These are phyloP conservation scores for Carex littledalei DNA, from an alignment of 176 grass and related monocot genomes.

Conservation along the genomic window DNA sequence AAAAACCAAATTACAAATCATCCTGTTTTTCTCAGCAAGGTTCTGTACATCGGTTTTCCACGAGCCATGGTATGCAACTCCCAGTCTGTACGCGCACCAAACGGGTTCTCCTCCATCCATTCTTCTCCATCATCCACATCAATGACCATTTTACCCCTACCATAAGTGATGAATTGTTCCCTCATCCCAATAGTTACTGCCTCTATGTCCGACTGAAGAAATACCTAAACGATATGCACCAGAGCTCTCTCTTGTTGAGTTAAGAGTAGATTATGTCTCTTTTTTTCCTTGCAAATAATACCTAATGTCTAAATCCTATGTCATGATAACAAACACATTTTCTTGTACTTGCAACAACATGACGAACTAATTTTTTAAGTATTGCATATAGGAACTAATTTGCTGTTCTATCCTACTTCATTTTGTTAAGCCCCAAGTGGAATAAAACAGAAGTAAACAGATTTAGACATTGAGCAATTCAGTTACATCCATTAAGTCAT, in stretches of 20 bases:
- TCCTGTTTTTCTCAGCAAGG: slow-evolving; percentile 61
- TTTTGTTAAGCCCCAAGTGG: not conserved
- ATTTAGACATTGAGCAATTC: not conserved
- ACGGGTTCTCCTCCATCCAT: slow-evolving; percentile 52
- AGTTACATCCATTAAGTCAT: not conserved
- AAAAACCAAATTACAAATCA: slow-evolving; percentile 12
- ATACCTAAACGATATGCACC: slow-evolving; percentile 47
- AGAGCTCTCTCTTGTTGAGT: not conserved
- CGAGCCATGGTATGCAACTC: slow-evolving; percentile 67
- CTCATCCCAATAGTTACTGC: slow-evolving; percentile 54
- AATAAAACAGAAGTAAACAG: not conserved
- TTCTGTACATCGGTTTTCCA: slow-evolving; percentile 77
- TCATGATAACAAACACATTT: not conserved
- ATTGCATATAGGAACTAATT: not conserved
- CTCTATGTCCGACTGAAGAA: slow-evolving; percentile 77
- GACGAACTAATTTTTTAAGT: not conserved
- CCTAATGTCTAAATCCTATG: not conserved
- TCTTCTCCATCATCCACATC: slow-evolving; percentile 37
- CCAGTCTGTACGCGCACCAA: slow-evolving; percentile 64
- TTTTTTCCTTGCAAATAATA: not conserved
- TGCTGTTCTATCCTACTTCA: not conserved
- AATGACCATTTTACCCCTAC: slow-evolving; percentile 44
- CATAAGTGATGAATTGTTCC: slow-evolving; percentile 54
- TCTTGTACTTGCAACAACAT: not conserved
- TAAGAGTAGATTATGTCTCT: not conserved